These are phyloP conservation scores for Solanum virginianum DNA, from an alignment of 257 asterid genomes.

Conservation along the genomic window DNA sequence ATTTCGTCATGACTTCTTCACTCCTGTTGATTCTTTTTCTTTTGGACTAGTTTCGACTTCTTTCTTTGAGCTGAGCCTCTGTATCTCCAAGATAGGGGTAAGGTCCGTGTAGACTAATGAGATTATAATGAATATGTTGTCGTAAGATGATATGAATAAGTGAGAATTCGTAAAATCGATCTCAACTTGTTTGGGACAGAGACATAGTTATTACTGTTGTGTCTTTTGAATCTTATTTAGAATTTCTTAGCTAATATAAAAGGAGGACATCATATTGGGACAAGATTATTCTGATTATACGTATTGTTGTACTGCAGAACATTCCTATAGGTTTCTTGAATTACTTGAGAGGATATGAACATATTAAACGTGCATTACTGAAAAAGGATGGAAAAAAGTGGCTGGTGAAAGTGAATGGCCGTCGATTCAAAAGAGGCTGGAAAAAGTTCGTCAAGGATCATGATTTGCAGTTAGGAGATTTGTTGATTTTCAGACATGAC, in stretches of 20 bases:
- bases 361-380: neutral
- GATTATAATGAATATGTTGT: neutral
- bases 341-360: neutral
- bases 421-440: neutral
- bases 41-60: neutral
- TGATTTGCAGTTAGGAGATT: neutral
- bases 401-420: neutral
- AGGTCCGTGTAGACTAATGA: neutral
- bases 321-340: conserved; percentile 1
- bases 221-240: neutral
- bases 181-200: neutral
- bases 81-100: too few relatives aligned
- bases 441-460: neutral
- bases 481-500: conserved; percentile 3
- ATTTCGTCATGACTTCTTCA: too few relatives aligned
- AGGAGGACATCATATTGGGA: neutral
- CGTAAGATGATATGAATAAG: neutral
- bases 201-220: neutral
- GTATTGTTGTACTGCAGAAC: neutral
- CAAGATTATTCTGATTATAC: neutral
- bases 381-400: neutral
- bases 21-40: too few relatives aligned
- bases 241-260: neutral
- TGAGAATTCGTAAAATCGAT: neutral
- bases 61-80: neutral